Conservation (phyloP, 768 basidiomycete genomes). For the Hebeloma cylindrosporum region DNA sequence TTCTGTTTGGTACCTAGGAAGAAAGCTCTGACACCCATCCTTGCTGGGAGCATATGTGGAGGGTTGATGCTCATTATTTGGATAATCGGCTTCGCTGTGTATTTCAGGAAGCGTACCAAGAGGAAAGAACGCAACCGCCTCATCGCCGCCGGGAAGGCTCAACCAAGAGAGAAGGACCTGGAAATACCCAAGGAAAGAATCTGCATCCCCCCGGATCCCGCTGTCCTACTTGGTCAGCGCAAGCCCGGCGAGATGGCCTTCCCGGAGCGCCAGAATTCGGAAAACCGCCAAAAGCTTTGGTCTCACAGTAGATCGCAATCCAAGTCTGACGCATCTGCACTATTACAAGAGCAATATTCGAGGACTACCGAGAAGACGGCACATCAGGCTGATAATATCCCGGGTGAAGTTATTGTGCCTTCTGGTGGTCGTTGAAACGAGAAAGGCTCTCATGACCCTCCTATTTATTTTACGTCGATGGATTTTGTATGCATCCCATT, state of each 20-base stretch:
- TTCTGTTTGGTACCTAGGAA: constrained; percentile 33
- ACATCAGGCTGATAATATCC: too few species aligned
- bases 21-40: constrained; percentile 57
- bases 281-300: constrained; percentile 18
- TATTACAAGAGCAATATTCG: background rate
- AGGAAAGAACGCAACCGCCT: constrained; percentile 46
- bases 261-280: constrained; percentile 26
- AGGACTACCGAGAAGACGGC: too few species aligned
- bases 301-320: constrained; percentile 19
- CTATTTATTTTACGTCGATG: too few species aligned
- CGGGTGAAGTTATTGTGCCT: too few species aligned
- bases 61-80: constrained; percentile 49
- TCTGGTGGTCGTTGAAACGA: too few species aligned
- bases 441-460: too few species aligned
- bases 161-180: constrained; percentile 38
- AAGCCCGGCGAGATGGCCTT: constrained; percentile 38
- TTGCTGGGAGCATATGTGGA: constrained; percentile 61
- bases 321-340: too few species aligned
- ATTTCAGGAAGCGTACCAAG: constrained; percentile 53
- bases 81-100: constrained; percentile 56
- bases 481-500: too few species aligned
- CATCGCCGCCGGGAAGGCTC: constrained; percentile 43
- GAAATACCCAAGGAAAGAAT: constrained; percentile 43
- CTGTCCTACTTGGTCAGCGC: constrained; percentile 51
- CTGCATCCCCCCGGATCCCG: constrained; percentile 68